A percentile compares a stretch with the other conserved stretches of the same genome.
phyloP scores from a whole-genome alignment of 2,329 filamentous ascomycete genomes.

The Epichloe uncinata region DNA sequence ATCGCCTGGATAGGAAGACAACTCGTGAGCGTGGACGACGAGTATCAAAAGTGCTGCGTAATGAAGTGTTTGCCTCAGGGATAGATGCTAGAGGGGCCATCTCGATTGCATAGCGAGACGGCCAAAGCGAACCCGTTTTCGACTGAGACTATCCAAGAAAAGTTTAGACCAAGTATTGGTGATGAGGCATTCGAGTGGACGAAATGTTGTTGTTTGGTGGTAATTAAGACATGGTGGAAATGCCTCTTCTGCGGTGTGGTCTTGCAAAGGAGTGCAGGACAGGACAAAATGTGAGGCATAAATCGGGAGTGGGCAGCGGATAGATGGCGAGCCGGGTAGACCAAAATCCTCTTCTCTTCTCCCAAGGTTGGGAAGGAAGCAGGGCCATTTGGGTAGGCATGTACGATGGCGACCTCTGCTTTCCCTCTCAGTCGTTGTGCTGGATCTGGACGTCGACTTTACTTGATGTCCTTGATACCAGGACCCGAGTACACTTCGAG shows the following conservation, averaged over 20 bases:
- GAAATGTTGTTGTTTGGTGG: constrained; percentile 1
- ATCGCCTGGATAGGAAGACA: constrained; percentile 14
- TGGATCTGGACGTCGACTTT: constrained; percentile 5
- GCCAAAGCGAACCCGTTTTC: constrained; percentile 7
- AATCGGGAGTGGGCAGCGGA: background rate
- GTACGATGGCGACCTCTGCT: background rate
- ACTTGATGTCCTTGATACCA: constrained; percentile 63
- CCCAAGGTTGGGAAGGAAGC: background rate
- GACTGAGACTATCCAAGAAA: constrained; percentile 14
- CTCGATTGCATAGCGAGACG: constrained; percentile 3
- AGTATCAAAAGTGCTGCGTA: constrained; percentile 8
- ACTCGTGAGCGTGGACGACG: constrained; percentile 14
- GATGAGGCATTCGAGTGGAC: constrained; percentile 2
- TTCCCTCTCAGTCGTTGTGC: background rate
- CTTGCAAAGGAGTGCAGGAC: background rate
- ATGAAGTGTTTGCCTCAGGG: constrained; percentile 10
- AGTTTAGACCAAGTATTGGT: constrained; percentile 3
- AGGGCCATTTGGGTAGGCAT: background rate
- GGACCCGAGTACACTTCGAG: constrained; percentile 70
- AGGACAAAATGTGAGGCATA: no score
- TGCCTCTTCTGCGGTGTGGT: constrained; percentile 3
- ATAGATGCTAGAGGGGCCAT: constrained; percentile 20
- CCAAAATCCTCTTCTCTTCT: background rate
- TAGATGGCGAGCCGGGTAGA: background rate
- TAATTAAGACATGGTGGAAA: constrained; percentile 6